Evolutionary conservation across 148 eudicot genomes (phyloP), one percentile per base, ranked within the genome.

Genomic region (Spergularia bocconei): DNA sequence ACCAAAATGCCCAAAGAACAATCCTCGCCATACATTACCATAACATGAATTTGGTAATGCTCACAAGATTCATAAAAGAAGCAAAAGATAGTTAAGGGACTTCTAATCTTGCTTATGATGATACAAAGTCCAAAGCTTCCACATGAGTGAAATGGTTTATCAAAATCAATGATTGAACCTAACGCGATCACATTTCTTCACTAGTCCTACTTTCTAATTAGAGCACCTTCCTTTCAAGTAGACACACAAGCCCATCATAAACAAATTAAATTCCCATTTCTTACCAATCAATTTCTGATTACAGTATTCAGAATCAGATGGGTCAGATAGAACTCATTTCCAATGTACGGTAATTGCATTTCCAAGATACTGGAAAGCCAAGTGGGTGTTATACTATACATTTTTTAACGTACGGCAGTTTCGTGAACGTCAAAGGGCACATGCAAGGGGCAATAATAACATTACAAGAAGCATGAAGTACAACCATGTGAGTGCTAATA

Each of bases 301-400:
- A 21, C 5, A 68, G 33, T 5, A 13, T 21, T 68, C 33, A 39
- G 20, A 39, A 65, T 65, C 13, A 23, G 11, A 50, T 68, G 54
- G 21, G 71, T 50, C 56, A 68, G 54, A 44, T 19, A 7, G 20
- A 48, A 67, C 36, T 55, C 71, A 20, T 67, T 67, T 20, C 71
- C 56, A 48, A 67, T 48, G 17, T 67, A 48, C 71, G 36, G 55
- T 50, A 67, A 38, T 20, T 67, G 38, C 17, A 47, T 48, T 67
- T 47, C 71, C 71, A 48, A 67, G 53, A 68, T 50, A 51, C 56
- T 68, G 71, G 56, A 68, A 68, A 68, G 56, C 71, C 71, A 68
- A 68, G n/a, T 67, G 54, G 55, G 21, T 55, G 12, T 48, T 68
- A 68, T 20, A 50, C 38, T 68, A 68, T 50, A 50, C 25, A 20